Evolutionary conservation across 345 rosid species (phyloP).

Genomic region (Litchi chinensis): DNA sequence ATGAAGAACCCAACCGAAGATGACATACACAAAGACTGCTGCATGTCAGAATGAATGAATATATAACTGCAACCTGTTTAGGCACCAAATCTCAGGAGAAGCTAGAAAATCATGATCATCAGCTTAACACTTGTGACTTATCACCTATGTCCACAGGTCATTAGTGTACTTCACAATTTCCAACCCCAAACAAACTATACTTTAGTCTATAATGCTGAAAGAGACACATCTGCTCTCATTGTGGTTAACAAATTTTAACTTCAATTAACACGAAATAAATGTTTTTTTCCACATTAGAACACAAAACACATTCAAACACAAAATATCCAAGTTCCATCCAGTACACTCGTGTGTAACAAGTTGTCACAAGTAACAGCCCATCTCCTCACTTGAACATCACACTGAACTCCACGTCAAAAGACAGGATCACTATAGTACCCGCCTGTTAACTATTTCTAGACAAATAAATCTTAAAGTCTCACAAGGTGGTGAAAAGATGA

Average conservation of each 20-base stretch:
- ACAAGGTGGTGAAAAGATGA: background rate
- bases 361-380: background rate
- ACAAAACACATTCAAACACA: background rate
- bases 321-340: background rate
- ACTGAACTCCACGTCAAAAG: background rate
- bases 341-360: background rate
- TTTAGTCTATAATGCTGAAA: background rate
- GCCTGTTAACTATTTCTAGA: background rate
- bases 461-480: background rate
- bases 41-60: background rate
- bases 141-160: background rate
- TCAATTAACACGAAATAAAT: background rate
- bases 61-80: background rate
- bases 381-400: background rate
- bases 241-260: background rate
- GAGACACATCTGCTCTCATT: background rate
- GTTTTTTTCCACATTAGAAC: background rate
- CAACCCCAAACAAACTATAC: background rate
- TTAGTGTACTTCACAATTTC: background rate
- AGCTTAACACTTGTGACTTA: background rate
- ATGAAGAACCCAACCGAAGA: background rate
- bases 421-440: background rate
- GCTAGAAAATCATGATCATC: background rate
- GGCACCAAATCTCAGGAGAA: background rate
- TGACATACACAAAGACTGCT: background rate